phyloP scores from a whole-genome alignment of 176 grass and related monocot species.

The Rhynchospora breviuscula region DNA sequence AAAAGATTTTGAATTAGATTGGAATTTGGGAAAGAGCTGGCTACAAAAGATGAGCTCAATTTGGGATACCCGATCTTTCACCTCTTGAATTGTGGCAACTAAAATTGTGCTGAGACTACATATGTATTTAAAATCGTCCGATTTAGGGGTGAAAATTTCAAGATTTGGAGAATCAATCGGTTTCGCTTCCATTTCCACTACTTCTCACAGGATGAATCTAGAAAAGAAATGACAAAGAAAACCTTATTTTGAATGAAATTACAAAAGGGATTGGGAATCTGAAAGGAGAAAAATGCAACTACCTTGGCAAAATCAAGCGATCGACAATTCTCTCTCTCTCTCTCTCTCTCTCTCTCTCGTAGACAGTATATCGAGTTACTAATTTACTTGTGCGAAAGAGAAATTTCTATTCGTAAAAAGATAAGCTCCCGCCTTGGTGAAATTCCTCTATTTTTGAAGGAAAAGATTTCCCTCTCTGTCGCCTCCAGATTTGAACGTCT shows the following conservation, averaged over 20 bases:
- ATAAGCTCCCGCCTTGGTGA: neutral
- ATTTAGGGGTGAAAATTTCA: neutral
- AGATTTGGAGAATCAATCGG: neutral
- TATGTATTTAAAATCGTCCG: conserved; percentile 59
- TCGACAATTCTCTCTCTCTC: neutral
- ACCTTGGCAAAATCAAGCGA: neutral
- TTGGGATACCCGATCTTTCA: conserved; percentile 79
- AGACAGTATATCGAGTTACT: neutral
- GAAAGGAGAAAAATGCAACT: neutral
- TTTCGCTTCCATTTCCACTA: conserved; percentile 20
- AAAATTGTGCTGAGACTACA: conserved; percentile 77
- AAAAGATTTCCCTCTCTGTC: too few relatives aligned
- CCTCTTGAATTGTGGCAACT: conserved; percentile 85
- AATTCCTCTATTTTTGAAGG: neutral
- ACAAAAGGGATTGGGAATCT: neutral
- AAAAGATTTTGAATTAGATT: conserved; percentile 42
- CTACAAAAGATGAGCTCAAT: conserved; percentile 91
- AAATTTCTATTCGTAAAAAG: neutral
- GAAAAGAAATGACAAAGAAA: neutral
- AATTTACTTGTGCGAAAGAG: neutral
- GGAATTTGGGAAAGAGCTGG: conserved; percentile 75
- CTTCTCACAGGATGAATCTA: neutral
- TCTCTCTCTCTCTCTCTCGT: neutral
- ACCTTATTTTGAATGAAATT: neutral
- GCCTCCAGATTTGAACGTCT: neutral